A percentile compares a stretch with the other conserved stretches of the same genome.
These are phyloP conservation scores for Jatropha podagrica DNA, from an alignment of 441 rosid genomes.

Conservation along the genomic window DNA sequence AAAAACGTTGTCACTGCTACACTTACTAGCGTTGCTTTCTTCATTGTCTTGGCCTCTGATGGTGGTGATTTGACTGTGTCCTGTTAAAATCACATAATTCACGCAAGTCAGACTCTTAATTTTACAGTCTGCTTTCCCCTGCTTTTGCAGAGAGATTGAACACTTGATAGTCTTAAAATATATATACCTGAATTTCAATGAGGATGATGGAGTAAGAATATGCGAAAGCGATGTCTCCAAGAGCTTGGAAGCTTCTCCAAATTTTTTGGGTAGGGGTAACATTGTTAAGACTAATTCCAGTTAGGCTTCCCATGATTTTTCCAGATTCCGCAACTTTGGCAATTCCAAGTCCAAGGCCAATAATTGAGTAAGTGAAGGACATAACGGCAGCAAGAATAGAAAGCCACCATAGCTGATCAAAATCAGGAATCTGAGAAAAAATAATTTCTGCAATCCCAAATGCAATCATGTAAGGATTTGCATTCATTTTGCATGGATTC, in stretches of 20 bases:
- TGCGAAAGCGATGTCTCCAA: conserved; percentile 85
- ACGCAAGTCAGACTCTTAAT: no score
- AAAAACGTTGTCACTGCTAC: conserved; percentile 66
- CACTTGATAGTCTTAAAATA: no score
- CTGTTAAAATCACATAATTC: conserved; percentile 31
- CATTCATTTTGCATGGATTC: conserved; percentile 63
- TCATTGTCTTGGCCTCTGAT: conserved; percentile 72
- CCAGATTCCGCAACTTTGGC: conserved; percentile 63
- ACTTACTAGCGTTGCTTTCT: conserved; percentile 62
- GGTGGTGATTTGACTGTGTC: conserved; percentile 80
- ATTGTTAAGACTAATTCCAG: conserved; percentile 55
- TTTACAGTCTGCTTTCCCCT: no score
- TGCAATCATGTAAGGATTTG: conserved; percentile 78
- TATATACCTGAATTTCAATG: conserved; percentile 70
- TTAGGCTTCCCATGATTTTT: conserved; percentile 58
- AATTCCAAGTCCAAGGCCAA: conserved; percentile 80
- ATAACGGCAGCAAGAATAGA: conserved; percentile 79
- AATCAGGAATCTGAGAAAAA: conserved; percentile 84
- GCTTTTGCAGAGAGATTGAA: no score
- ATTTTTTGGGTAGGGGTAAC: conserved; percentile 67
- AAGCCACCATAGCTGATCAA: conserved; percentile 92
- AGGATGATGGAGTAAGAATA: conserved; percentile 81
- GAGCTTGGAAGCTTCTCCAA: conserved; percentile 83
- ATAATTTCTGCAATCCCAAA: conserved; percentile 67
- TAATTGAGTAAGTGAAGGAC: conserved; percentile 82